Conservation (phyloP, 2,329 filamentous ascomycete species). For the Colletotrichum sp. region DNA sequence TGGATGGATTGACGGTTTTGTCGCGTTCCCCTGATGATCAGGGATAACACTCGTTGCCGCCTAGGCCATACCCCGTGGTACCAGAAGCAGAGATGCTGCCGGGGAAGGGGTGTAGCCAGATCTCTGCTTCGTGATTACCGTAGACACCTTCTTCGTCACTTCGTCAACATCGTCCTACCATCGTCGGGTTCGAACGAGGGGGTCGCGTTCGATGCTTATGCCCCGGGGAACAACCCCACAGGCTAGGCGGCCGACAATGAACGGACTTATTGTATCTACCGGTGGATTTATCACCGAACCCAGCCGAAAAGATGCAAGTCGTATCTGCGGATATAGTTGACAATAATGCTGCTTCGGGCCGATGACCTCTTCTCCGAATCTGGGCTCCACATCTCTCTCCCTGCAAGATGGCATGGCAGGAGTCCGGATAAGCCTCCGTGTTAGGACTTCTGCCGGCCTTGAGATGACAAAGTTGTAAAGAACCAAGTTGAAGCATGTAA, state of each 20-base stretch:
- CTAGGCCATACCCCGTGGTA: background rate
- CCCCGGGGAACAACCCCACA: background rate
- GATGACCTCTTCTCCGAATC: background rate
- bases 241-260: background rate
- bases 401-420: background rate
- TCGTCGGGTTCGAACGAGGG: background rate
- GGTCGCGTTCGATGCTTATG: background rate
- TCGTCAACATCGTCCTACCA: background rate
- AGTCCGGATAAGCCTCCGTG: background rate
- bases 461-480: background rate
- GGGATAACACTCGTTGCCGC: accelerated
- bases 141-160: background rate
- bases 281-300: background rate
- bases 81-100: background rate
- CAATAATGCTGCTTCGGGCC: background rate
- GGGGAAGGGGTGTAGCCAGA: accelerated
- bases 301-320: background rate
- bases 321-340: background rate
- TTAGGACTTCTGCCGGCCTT: background rate
- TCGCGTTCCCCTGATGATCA: background rate
- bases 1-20: background rate
- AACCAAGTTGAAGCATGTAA: background rate
- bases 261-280: background rate
- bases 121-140: background rate
- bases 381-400: background rate